Percentiles rank a stretch among this genome's conserved stretches.
Evolutionary conservation across 352 stramenopile genomes (phyloP).

Genomic region (Globisporangium echinulatum): DNA sequence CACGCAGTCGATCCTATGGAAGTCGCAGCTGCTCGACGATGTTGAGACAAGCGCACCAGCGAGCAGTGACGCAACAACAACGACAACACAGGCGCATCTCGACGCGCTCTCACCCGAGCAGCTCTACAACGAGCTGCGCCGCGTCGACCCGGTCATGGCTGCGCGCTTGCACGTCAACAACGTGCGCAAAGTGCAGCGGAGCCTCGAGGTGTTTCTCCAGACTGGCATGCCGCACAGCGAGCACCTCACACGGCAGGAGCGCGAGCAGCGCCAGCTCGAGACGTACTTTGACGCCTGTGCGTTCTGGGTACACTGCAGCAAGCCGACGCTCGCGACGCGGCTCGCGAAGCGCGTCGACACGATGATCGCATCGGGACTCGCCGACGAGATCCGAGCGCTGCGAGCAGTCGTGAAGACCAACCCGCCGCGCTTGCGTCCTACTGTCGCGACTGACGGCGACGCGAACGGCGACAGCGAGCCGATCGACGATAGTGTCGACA

Average conservation of each 20-base stretch:
- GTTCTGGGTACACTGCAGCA: slow-evolving; percentile 80
- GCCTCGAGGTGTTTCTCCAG: slow-evolving; percentile 80
- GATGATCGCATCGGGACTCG: slow-evolving; percentile 74
- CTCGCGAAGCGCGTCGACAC: slow-evolving; percentile 65
- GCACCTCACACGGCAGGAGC: slow-evolving; percentile 48
- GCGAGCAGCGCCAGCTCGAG: slow-evolving; percentile 34
- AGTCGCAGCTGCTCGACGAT: slow-evolving; percentile 80
- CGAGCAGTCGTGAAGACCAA: slow-evolving; percentile 42
- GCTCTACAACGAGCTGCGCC: slow-evolving; percentile 50
- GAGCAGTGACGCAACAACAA: not conserved
- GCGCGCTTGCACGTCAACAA: slow-evolving; percentile 80
- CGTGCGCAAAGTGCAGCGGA: slow-evolving; percentile 80
- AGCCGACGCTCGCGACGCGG: slow-evolving; percentile 51
- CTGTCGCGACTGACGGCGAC: not conserved
- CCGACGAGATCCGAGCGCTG: slow-evolving; percentile 69
- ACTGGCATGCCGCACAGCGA: slow-evolving; percentile 75
- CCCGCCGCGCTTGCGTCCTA: slow-evolving; percentile 24
- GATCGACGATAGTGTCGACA: slow-evolving; percentile 6
- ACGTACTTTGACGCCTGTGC: slow-evolving; percentile 75
- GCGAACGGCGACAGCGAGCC: not conserved
- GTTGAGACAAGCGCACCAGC: slow-evolving; percentile 2
- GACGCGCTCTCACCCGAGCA: slow-evolving; percentile 33
- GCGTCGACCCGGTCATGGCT: slow-evolving; percentile 82
- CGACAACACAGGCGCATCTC: not conserved
- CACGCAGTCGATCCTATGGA: slow-evolving; percentile 87